Conservation (phyloP, 371 early-diverging fungal genomes). For the Apophysomyces variabilis region DNA sequence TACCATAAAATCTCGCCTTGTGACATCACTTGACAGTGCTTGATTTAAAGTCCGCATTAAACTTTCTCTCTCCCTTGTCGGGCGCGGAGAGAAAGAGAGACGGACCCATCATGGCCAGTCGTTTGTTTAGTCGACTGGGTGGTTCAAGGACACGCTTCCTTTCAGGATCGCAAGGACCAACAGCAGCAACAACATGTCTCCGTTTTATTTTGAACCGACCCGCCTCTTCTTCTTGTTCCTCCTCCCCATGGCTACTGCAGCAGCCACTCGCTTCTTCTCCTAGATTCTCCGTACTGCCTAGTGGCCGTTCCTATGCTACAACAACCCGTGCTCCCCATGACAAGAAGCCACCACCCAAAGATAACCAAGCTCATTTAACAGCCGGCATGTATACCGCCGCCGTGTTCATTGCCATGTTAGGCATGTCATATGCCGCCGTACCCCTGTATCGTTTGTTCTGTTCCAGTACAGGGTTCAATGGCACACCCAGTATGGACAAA, state of each 20-base stretch:
- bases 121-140: constrained; percentile 6
- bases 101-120: constrained; percentile 8
- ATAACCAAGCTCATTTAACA: constrained; percentile 36
- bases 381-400: constrained; percentile 79
- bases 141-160: background rate
- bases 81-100: background rate
- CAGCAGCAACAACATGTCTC: background rate
- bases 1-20: no score
- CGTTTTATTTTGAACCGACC: background rate
- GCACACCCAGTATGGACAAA: constrained; percentile 76
- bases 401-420: constrained; percentile 83
- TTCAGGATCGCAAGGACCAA: background rate
- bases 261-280: background rate
- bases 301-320: no score
- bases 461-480: constrained; percentile 90
- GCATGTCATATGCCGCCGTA: constrained; percentile 93
- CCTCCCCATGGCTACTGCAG: background rate
- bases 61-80: no score
- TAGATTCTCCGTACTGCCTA: no score
- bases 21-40: no score
- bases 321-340: no score
- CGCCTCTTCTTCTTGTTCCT: no score
- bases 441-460: constrained; percentile 97
- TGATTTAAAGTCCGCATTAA: no score
- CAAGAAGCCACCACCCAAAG: background rate